Evolutionary conservation across 1,284 basidiomycete genomes (phyloP).

Genomic region (Trametes sp.): DNA sequence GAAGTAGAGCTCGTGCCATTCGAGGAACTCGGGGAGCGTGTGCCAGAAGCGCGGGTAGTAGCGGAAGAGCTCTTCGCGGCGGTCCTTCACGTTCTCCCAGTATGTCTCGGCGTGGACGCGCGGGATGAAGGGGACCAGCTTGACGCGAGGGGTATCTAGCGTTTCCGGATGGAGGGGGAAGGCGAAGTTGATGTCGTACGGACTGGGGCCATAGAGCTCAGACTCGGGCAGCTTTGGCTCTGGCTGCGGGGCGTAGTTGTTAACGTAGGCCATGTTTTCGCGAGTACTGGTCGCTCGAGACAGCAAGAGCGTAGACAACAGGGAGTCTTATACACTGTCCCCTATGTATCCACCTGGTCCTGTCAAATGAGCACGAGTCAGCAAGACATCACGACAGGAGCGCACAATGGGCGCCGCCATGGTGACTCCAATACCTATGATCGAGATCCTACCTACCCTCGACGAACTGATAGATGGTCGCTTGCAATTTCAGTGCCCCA

Average conservation of each 20-base stretch:
- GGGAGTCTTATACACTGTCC: too few relatives aligned
- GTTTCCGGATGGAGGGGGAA: conserved; percentile 38
- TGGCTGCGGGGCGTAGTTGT: conserved; percentile 28
- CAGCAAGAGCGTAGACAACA: too few relatives aligned
- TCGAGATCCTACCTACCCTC: too few relatives aligned
- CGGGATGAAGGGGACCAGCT: conserved; percentile 34
- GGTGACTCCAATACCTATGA: too few relatives aligned
- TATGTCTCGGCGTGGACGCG: conserved; percentile 28
- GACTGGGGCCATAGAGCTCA: conserved; percentile 36
- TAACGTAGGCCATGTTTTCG: conserved; percentile 32
- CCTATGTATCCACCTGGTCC: too few relatives aligned
- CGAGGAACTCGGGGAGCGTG: conserved; percentile 27
- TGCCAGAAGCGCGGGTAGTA: conserved; percentile 27
- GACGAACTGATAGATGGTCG: too few relatives aligned
- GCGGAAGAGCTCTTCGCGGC: conserved; percentile 26
- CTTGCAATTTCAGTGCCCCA: too few relatives aligned
- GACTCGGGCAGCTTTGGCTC: conserved; percentile 21
- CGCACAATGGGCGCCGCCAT: too few relatives aligned
- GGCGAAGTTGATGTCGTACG: conserved; percentile 46
- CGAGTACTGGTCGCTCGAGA: background rate
- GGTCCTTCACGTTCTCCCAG: conserved; percentile 29
- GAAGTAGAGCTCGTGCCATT: conserved; percentile 21
- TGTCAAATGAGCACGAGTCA: background rate
- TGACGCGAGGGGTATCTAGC: conserved; percentile 23
- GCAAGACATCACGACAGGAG: background rate